phyloP scores from a whole-genome alignment of 75 land plant genomes.

The Pseudotsuga menziesii region DNA sequence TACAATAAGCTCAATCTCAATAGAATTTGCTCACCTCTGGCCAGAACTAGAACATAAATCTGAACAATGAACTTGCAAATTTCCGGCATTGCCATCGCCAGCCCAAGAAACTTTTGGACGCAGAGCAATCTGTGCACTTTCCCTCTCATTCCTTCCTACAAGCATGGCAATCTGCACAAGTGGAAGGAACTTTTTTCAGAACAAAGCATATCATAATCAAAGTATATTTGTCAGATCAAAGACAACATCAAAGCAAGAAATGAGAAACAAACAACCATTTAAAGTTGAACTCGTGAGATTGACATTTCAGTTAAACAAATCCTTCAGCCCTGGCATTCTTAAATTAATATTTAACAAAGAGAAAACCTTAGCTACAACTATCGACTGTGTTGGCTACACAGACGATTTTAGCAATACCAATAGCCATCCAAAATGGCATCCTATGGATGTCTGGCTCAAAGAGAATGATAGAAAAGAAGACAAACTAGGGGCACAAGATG shows the following conservation, averaged over 20 bases:
- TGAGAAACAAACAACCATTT: background rate
- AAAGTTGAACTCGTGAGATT: background rate
- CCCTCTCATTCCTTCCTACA: slow-evolving; percentile 94
- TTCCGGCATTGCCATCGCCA: too few relatives aligned
- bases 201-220: background rate
- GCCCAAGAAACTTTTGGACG: slow-evolving; percentile 95
- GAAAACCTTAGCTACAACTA: too few relatives aligned
- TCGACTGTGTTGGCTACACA: too few relatives aligned
- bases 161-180: slow-evolving; percentile 61
- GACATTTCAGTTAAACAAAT: background rate
- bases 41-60: too few relatives aligned
- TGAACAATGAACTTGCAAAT: too few relatives aligned
- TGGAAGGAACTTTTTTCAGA: background rate
- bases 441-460: too few relatives aligned
- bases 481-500: too few relatives aligned
- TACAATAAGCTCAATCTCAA: too few relatives aligned
- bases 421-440: too few relatives aligned
- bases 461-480: too few relatives aligned
- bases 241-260: background rate
- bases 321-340: background rate
- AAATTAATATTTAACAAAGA: background rate
- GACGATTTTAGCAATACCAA: too few relatives aligned
- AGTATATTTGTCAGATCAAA: background rate
- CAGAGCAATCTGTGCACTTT: slow-evolving; percentile 88
- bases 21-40: too few relatives aligned